Evolutionary conservation across 1,139 yeast genomes (phyloP), one percentile per base, ranked within the genome.

Genomic region (Kluyveromyces sp.): DNA sequence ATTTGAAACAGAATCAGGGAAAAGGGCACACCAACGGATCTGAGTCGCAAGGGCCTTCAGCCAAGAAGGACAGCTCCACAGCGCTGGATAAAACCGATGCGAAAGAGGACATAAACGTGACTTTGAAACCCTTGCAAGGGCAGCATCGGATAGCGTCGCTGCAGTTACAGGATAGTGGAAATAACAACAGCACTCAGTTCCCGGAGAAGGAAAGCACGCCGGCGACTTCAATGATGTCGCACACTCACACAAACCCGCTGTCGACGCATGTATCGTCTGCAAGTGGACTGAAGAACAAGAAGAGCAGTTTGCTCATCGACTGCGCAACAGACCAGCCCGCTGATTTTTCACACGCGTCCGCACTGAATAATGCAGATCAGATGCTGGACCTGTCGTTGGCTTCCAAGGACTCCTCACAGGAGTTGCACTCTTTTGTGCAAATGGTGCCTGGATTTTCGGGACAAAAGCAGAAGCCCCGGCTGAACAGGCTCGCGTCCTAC

Each of bases 291-390:
- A 50, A 54, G 37, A 58, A 56, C 39, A 57, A 57, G 46, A 57
- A 58, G 47, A 56, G 61, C 41, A 47, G 58, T 2, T 40, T 58
- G 36, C 48, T 58, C 26, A 51, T 57, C n/a, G 58, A 51, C 33
- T 53, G 35, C 31, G 30, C 41, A 51, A 40, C 16, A 7, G 39
- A 35, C 19, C 30, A 18, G 32, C 38, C 18, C 16, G 41, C 37
- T 26, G 34, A 15, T 31, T 18, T 39, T 17, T 41, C 45, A 17
- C 39, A 12, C 37, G 41, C 35, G 33, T 48, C 37, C 12, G 41
- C 44, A 20, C 20, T 42, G 36, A 33, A 9, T 6, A 13, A 15
- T 17, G 40, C 38, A 16, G 45, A 33, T 39, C 41, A 31, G 28
- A 22, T 35, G 31, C 16, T 35, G 30, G 39, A 35, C 31, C 30